phyloP scores from a whole-genome alignment of 306 rosid genomes.

The Corylus heterophylla region DNA sequence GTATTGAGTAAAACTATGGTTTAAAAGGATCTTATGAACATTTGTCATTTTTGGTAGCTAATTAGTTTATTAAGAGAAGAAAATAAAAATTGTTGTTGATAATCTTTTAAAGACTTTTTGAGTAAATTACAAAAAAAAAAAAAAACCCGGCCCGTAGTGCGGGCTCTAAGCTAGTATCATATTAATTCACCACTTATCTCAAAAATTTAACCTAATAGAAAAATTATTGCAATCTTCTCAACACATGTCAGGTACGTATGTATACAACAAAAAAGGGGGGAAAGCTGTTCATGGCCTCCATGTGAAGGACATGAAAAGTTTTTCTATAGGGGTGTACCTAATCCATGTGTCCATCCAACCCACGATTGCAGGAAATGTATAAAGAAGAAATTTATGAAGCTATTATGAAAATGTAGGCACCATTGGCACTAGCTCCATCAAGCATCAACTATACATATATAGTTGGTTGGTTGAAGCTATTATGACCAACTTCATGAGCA shows the following conservation, averaged over 20 bases:
- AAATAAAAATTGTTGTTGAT: too few relatives aligned
- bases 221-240: neutral
- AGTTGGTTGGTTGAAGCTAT: neutral
- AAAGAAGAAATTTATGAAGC: neutral
- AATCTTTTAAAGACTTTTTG: too few relatives aligned
- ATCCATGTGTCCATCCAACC: constrained; percentile 26
- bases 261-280: neutral
- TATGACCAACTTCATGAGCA: too few relatives aligned
- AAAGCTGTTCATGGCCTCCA: constrained; percentile 13
- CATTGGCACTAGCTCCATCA: neutral
- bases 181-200: too few relatives aligned
- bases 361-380: constrained; percentile 20
- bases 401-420: neutral
- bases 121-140: too few relatives aligned
- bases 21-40: too few relatives aligned
- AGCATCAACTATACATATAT: too few relatives aligned
- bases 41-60: too few relatives aligned
- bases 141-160: too few relatives aligned
- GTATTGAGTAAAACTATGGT: too few relatives aligned
- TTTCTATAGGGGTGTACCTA: constrained; percentile 30
- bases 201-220: neutral
- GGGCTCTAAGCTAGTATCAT: too few relatives aligned
- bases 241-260: neutral
- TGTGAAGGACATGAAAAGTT: constrained; percentile 16
- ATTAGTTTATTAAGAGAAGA: too few relatives aligned